A percentile compares a stretch with the other conserved stretches of the same genome.
phyloP scores from a whole-genome alignment of 2,329 filamentous ascomycete species.

The Phaeoacremonium minimum region DNA sequence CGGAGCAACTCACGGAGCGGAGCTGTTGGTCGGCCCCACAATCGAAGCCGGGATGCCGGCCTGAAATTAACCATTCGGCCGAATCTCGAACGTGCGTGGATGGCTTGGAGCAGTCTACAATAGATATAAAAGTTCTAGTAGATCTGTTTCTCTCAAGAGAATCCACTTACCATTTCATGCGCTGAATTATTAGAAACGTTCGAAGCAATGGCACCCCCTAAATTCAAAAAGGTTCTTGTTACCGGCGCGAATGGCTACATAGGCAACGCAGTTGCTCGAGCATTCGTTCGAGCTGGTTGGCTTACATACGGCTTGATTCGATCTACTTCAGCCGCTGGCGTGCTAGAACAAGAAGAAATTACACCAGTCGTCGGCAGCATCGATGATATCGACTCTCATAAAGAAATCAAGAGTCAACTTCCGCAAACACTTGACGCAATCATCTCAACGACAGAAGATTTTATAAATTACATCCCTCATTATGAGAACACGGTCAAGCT shows the following conservation, averaged over 20 bases:
- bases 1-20: too few species aligned
- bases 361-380: slow-evolving; percentile 35
- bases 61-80: too few species aligned
- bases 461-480: slow-evolving; percentile 32
- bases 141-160: too few species aligned
- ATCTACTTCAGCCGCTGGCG: slow-evolving; percentile 18
- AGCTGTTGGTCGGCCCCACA: too few species aligned
- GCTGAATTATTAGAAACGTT: too few species aligned
- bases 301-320: slow-evolving; percentile 38
- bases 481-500: slow-evolving; percentile 29
- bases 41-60: too few species aligned
- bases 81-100: too few species aligned
- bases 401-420: slow-evolving; percentile 17
- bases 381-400: slow-evolving; percentile 22
- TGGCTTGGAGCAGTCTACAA: too few species aligned
- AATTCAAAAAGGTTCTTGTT: slow-evolving; percentile 35
- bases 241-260: slow-evolving; percentile 46
- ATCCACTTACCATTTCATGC: too few species aligned
- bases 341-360: slow-evolving; percentile 28
- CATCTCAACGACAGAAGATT: slow-evolving; percentile 35
- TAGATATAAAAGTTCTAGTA: too few species aligned
- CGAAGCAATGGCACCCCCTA: too few species aligned
- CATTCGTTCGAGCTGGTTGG: slow-evolving; percentile 41
- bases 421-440: slow-evolving; percentile 32
- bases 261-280: slow-evolving; percentile 36